A percentile compares a stretch with the other conserved stretches of the same genome.
phyloP scores from a whole-genome alignment of 345 rosid species.

The Hevea brasiliensis region DNA sequence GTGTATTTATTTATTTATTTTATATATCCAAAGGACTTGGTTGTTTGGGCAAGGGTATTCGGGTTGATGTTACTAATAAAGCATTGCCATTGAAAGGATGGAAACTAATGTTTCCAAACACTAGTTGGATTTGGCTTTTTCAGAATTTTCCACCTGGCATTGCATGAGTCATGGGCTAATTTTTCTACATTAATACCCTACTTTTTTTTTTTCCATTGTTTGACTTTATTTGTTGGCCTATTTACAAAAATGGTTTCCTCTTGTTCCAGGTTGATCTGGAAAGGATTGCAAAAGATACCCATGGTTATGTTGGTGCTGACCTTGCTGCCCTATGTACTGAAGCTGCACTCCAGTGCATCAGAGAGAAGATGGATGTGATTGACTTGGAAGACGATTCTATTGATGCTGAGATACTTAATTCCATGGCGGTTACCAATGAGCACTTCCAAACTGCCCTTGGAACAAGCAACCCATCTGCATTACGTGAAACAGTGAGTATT shows the following conservation, averaged over 20 bases:
- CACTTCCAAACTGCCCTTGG: conserved; percentile 75
- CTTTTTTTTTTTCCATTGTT: not conserved
- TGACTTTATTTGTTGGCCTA: not conserved
- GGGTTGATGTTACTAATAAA: not conserved
- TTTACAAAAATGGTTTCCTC: not conserved
- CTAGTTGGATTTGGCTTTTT: not conserved
- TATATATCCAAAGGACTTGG: not conserved
- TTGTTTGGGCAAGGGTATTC: not conserved
- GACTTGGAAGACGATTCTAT: conserved; percentile 66
- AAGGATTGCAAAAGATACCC: conserved; percentile 57
- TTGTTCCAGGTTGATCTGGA: conserved; percentile 57
- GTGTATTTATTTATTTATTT: too few species aligned
- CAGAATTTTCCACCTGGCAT: not conserved
- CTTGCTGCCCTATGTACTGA: conserved; percentile 74
- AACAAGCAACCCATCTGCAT: conserved; percentile 69
- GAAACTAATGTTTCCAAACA: not conserved
- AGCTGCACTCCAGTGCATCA: conserved; percentile 70
- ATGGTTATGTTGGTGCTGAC: conserved; percentile 67
- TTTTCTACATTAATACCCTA: not conserved
- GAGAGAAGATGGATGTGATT: conserved; percentile 77
- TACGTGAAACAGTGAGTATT: conserved; percentile 63
- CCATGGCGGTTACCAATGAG: conserved; percentile 68
- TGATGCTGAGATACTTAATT: conserved; percentile 67
- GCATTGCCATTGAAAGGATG: not conserved
- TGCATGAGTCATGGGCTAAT: not conserved